Conservation (phyloP, 306 rosid genomes). For the Arachis hypogaea region DNA sequence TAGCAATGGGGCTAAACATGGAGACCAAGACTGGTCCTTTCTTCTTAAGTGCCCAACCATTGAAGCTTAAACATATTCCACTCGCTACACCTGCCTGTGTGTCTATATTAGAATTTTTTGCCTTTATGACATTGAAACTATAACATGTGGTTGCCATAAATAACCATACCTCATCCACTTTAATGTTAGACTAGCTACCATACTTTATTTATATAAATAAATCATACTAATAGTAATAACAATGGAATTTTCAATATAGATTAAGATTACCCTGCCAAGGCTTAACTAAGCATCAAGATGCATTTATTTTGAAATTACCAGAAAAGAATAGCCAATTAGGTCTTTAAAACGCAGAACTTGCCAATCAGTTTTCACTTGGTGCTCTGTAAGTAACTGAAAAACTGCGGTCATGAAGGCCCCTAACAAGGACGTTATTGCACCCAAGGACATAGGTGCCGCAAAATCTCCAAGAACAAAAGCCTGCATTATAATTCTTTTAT, state of each 20-base stretch:
- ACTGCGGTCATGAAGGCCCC: conserved; percentile 61
- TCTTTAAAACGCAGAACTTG: conserved; percentile 44
- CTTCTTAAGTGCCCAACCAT: conserved; percentile 88
- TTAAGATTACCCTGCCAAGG: not conserved
- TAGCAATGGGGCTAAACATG: conserved; percentile 76
- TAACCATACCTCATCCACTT: not conserved
- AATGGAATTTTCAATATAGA: not conserved
- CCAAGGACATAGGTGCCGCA: conserved; percentile 81
- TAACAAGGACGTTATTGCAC: conserved; percentile 69
- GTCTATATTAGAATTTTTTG: not conserved
- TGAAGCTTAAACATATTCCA: conserved; percentile 73
- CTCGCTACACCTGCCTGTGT: conserved; percentile 69
- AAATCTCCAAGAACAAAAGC: conserved; percentile 68
- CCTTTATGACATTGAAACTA: not conserved
- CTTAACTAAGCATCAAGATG: not conserved
- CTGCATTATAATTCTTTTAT: conserved; percentile 45
- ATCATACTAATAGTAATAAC: not conserved
- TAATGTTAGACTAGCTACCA: conserved; percentile 2
- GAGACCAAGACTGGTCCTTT: conserved; percentile 90
- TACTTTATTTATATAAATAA: not conserved
- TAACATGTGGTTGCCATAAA: not conserved
- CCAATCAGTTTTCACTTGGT: conserved; percentile 46
- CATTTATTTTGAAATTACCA: conserved; percentile 49
- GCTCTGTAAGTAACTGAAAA: conserved; percentile 46
- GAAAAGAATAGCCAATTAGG: conserved; percentile 52